Conservation (phyloP, 2,329 filamentous ascomycete species). For the Fusarium beomiforme region DNA sequence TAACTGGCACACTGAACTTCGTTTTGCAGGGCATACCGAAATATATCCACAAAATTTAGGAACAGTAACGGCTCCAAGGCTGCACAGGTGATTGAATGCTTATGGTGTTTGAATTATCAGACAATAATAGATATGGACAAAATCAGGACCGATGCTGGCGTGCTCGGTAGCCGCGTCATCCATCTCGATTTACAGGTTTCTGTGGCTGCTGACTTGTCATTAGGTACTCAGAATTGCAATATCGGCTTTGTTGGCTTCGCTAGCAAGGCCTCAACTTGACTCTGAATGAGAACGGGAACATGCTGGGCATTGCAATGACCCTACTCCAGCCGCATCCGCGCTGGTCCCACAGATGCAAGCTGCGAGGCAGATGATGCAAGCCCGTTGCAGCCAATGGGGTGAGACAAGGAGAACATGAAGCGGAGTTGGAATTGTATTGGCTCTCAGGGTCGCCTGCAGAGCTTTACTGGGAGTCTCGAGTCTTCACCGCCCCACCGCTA, state of each 20-base stretch:
- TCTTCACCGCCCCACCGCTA: slow-evolving; percentile 4
- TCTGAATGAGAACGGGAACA: slow-evolving; percentile 9
- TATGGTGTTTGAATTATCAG: neutral
- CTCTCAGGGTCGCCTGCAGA: slow-evolving; percentile 16
- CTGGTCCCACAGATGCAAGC: slow-evolving; percentile 9
- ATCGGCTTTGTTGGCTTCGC: neutral
- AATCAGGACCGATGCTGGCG: neutral
- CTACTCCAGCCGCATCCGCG: slow-evolving; percentile 11
- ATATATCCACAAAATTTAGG: neutral
- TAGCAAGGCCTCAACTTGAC: slow-evolving; percentile 9
- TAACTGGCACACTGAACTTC: neutral
- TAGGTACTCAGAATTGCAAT: neutral
- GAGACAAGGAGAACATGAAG: slow-evolving; percentile 22
- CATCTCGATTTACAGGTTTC: slow-evolving; percentile 9
- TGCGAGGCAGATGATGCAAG: slow-evolving; percentile 22
- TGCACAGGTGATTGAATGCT: neutral
- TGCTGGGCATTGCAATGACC: neutral
- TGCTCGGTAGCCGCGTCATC: neutral
- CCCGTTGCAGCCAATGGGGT: slow-evolving; percentile 28
- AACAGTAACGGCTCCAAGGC: neutral
- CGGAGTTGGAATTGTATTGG: slow-evolving; percentile 25
- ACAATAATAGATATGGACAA: neutral
- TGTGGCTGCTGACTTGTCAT: slow-evolving; percentile 8
- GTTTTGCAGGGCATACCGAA: neutral
- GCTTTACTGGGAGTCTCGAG: slow-evolving; percentile 28